These are phyloP conservation scores for Hippophae gyantsensis DNA, from an alignment of 306 rosid genomes.

Conservation along the genomic window DNA sequence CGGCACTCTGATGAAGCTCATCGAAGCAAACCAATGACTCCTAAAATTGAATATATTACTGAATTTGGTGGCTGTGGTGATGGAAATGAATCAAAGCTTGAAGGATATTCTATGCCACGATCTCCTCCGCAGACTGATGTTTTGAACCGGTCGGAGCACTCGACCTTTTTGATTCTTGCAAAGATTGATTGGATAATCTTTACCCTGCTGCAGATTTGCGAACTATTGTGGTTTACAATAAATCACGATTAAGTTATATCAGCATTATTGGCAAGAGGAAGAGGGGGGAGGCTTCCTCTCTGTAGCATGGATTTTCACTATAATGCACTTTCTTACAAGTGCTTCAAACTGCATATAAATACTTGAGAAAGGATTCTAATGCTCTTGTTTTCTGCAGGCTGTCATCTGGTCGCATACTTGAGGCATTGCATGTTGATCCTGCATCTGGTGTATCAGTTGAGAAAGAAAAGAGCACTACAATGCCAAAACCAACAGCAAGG, in stretches of 20 bases:
- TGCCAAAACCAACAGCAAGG: constrained; percentile 62
- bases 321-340: constrained; percentile 35
- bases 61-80: constrained; percentile 83
- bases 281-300: constrained; percentile 45
- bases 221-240: constrained; percentile 68
- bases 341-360: constrained; percentile 24
- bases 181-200: constrained; percentile 94
- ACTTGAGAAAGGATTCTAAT: constrained; percentile 39
- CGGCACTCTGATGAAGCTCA: constrained; percentile 63
- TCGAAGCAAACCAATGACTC: constrained; percentile 61
- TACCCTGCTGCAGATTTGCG: constrained; percentile 87
- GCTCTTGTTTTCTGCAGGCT: constrained; percentile 62
- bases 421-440: constrained; percentile 98
- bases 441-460: constrained; percentile 82
- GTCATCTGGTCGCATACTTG: constrained; percentile 78
- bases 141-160: constrained; percentile 99
- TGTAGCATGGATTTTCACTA: constrained; percentile 36
- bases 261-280: constrained; percentile 53
- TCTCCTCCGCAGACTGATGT: constrained; percentile 75
- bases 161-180: constrained; percentile 83
- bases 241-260: constrained; percentile 62
- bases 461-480: constrained; percentile 62
- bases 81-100: constrained; percentile 51
- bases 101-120: constrained; percentile 80
- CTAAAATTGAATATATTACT: constrained; percentile 90